Evolutionary conservation across 2,329 filamentous ascomycete genomes (phyloP).

Genomic region (Tricladium varicosporioides): DNA sequence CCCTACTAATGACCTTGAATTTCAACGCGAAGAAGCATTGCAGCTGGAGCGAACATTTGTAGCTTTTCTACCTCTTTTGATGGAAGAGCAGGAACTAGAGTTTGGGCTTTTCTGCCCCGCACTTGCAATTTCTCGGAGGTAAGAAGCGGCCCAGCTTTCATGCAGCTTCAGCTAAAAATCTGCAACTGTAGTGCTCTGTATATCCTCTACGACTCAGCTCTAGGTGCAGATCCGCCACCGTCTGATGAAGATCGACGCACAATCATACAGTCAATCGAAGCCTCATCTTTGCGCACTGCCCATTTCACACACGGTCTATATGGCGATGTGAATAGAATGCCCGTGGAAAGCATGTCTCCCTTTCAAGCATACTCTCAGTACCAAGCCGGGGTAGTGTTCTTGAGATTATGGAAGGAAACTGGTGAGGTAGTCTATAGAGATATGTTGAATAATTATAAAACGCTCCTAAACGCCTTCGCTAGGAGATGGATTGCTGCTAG

Average conservation of each 20-base stretch:
- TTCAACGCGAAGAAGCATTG: constrained; percentile 4
- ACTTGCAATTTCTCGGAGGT: constrained; percentile 12
- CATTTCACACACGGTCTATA: constrained; percentile 2
- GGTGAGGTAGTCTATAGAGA: constrained; percentile 2
- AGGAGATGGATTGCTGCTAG: constrained; percentile 9
- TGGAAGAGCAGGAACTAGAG: constrained; percentile 1
- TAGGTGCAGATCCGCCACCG: neutral
- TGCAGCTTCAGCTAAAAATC: too few species aligned
- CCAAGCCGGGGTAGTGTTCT: constrained; percentile 9
- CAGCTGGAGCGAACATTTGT: constrained; percentile 11
- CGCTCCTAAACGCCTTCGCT: neutral
- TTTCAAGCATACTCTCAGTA: constrained; percentile 6
- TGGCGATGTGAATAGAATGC: neutral
- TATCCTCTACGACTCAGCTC: neutral
- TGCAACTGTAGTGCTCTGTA: constrained; percentile 5
- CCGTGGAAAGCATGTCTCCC: neutral
- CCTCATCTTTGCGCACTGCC: neutral
- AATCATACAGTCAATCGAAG: neutral
- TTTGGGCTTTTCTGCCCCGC: constrained; percentile 4
- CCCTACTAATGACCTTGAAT: constrained; percentile 1
- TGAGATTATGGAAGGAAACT: constrained; percentile 9
- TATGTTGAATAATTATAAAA: neutral
- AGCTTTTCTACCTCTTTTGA: constrained; percentile 7
- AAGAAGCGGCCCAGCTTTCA: neutral
- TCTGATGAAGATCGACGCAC: neutral